phyloP scores from a whole-genome alignment of 179 eudicot species.

The Vitellaria paradoxa region DNA sequence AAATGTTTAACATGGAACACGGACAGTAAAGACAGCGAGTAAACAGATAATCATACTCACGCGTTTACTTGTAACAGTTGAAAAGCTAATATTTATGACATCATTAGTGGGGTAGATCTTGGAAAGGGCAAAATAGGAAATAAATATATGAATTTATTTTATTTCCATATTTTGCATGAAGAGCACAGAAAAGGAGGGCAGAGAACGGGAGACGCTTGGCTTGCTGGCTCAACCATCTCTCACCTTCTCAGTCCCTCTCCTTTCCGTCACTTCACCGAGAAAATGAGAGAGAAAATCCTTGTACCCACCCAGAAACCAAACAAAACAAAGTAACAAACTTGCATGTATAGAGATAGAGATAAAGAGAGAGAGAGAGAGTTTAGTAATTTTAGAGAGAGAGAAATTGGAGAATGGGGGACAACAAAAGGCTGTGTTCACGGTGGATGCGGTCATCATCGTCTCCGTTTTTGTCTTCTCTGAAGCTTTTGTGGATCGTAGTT shows the following conservation, averaged over 20 bases:
- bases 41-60: too few relatives aligned
- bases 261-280: too few relatives aligned
- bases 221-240: constrained; percentile 25
- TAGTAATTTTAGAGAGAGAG: not conserved
- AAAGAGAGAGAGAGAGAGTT: not conserved
- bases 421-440: not conserved
- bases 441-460: not conserved
- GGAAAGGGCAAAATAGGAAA: too few relatives aligned
- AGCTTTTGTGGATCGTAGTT: not conserved
- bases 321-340: not conserved
- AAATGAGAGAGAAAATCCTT: not conserved
- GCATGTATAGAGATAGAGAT: not conserved
- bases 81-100: too few relatives aligned
- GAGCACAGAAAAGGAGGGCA: not conserved
- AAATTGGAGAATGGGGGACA: not conserved
- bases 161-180: constrained; percentile 6
- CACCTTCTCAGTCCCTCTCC: not conserved
- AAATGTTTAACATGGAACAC: too few relatives aligned
- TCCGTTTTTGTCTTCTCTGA: not conserved
- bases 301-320: not conserved
- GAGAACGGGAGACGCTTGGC: constrained; percentile 12
- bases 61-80: too few relatives aligned
- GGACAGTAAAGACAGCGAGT: too few relatives aligned
- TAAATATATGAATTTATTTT: too few relatives aligned
- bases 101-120: too few relatives aligned